A percentile compares a stretch with the other conserved stretches of the same genome.
phyloP scores from a whole-genome alignment of 108 stramenopile genomes.

The Skeletonema grethae region DNA sequence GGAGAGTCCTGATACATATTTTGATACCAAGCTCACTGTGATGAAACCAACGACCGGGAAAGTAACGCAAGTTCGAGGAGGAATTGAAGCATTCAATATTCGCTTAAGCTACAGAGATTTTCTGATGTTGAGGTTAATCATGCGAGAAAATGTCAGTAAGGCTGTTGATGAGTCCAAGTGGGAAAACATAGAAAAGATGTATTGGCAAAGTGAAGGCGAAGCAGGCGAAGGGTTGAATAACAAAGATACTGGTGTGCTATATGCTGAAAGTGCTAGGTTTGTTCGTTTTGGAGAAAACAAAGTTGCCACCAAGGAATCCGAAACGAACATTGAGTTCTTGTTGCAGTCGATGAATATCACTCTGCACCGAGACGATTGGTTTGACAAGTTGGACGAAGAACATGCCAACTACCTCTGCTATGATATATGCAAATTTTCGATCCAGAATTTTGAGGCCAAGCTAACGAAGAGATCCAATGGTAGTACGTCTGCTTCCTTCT shows the following conservation, averaged over 20 bases:
- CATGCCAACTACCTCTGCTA: conserved; percentile 33
- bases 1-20: conserved; percentile 22
- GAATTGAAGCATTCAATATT: conserved; percentile 42
- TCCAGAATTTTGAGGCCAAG: conserved; percentile 40
- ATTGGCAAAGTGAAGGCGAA: conserved; percentile 44
- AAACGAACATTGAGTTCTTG: conserved; percentile 31
- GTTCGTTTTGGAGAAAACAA: conserved; percentile 61
- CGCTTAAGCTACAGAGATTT: conserved; percentile 58
- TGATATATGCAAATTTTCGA: conserved; percentile 49
- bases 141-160: conserved; percentile 54
- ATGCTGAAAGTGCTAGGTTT: conserved; percentile 62
- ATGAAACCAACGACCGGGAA: conserved; percentile 49
- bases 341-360: conserved; percentile 53
- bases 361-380: conserved; percentile 56
- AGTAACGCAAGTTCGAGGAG: conserved; percentile 44
- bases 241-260: conserved; percentile 13
- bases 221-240: conserved; percentile 11
- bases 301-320: conserved; percentile 5
- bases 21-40: conserved; percentile 48
- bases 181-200: conserved; percentile 74
- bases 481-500: conserved; percentile 40
- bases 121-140: conserved; percentile 42
- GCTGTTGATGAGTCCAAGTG: conserved; percentile 54
- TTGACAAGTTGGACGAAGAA: conserved; percentile 30
- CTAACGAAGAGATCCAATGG: conserved; percentile 19